Percentiles rank a stretch among this genome's conserved stretches.
Evolutionary conservation across 306 rosid genomes (phyloP).

Genomic region (Rubus idaeus): DNA sequence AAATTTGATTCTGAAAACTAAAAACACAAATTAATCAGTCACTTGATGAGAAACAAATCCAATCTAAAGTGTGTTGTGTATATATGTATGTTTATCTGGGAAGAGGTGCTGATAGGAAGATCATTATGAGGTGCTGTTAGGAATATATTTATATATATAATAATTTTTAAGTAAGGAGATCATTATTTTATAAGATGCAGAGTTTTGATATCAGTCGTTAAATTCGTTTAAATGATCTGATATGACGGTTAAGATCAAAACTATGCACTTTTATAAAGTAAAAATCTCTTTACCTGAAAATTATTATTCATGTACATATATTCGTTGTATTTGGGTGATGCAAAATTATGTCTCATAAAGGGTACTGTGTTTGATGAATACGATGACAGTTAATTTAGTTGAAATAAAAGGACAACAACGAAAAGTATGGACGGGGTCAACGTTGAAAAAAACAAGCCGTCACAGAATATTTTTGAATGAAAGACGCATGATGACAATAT

Average conservation of each 20-base stretch:
- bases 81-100: neutral
- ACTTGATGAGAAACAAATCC: no score
- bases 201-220: no score
- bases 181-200: no score
- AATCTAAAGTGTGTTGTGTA: neutral
- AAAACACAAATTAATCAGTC: no score
- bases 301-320: no score
- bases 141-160: neutral
- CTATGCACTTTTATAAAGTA: no score
- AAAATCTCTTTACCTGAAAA: no score
- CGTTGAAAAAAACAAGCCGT: accelerated
- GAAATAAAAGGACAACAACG: neutral
- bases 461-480: neutral
- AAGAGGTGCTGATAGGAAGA: neutral
- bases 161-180: no score
- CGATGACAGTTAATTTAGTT: neutral
- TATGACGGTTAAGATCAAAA: no score
- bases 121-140: neutral
- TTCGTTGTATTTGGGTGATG: neutral
- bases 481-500: neutral
- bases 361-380: neutral
- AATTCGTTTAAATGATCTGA: no score
- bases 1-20: neutral
- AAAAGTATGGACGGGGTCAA: neutral
- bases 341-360: neutral